Base-by-base conservation (phyloP, 176 grass and related monocot genomes). In the Pharus latifolius region DNA sequence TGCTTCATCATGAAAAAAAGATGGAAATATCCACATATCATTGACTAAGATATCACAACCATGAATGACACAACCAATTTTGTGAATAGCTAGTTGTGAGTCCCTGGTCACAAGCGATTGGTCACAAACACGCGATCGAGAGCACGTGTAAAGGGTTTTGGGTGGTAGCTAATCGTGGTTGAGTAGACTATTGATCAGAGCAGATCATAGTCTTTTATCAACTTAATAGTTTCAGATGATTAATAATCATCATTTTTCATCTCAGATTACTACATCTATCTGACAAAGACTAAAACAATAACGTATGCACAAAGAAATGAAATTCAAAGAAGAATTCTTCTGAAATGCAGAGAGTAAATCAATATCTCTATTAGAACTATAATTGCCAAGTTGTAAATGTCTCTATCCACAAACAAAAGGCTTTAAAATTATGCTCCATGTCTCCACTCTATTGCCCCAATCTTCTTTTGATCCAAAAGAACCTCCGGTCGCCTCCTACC, bases 381-480 rank as follows among this genome's bases (percentile, higher is more conserved):
- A 68, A 24, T 51, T 61, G 54, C 27, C 61, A 60, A 52, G 22
- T 30, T 74, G 75, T 53, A 29, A 53, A 45, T 32, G 32, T 18
- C 23, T 70, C 49, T 80, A 64, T 40, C 55, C 56, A 61, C 70
- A 63, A 69, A 60, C 54, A 74, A 63, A 80, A 63, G 46, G 10
- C 13, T 63, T 69, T 80, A 28, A 70, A 18, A 80, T 56, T 32
- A 20, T 56, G 59, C 23, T 55, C 58, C 30, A 56, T 17, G 29
- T 18, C 71, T 76, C 71, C 20, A 63, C 30, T 7, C 68, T 46
- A 34, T 24, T 52, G 51, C 33, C 52, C 68, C 49, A 74, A 45
- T 47, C 72, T 10, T 61, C 53, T 78, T 60, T 63, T 66, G 14
- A 66, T 40, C 69, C 28, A 10, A 66, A 80, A 87, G 76, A 4